Evolutionary conservation across 768 basidiomycete genomes (phyloP), one percentile per base, ranked within the genome.

Genomic region (Trametes elegans): DNA sequence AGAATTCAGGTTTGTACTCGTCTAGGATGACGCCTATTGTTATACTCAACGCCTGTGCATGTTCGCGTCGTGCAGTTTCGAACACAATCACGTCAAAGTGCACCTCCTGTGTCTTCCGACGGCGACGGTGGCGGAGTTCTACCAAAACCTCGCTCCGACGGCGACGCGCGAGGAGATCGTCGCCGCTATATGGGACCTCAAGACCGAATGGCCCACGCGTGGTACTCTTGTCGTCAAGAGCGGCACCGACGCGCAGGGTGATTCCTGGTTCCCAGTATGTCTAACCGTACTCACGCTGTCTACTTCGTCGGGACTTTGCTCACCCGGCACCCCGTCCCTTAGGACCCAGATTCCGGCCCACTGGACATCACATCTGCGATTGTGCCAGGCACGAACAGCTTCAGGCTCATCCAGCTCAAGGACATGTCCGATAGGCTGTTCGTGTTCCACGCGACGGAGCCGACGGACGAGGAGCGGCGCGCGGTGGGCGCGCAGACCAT

Each of bases 291-390:
- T n/a, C 5, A 7, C 42, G 21, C 8, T 14, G 21, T n/a, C n/a
- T n/a, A n/a, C n/a, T n/a, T n/a, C n/a, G n/a, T 5, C 31, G 23
- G 27, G 19, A 7, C 24, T 35, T 10, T 28, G 40, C 42, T 52
- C 21, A 42, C n/a, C 21, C 5, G 13, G 3, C 23, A 7, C 19
- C 28, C 23, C 29, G 29, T 28, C 3, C 13, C 2, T 43, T 16
- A 63, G 62, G 49, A 36, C 16, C 60, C 34, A 19, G 36, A 53
- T 7, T 52, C 53, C 24, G 59, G 59, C 11, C 64, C 64, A 7
- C 28, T 67, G 11, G 66, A 67, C 10, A 36, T 65, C 41, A 60
- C 64, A 1, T 32, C 39, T 1, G 42, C 52, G 24, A 65, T 67
- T 23, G n/a, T 26, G 4, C 53, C 55, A 3, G 64, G 66, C 11